A percentile compares a stretch with the other conserved stretches of the same genome.
Evolutionary conservation across 352 stramenopile genomes (phyloP).

Genomic region (Pythium grandisporangium): DNA sequence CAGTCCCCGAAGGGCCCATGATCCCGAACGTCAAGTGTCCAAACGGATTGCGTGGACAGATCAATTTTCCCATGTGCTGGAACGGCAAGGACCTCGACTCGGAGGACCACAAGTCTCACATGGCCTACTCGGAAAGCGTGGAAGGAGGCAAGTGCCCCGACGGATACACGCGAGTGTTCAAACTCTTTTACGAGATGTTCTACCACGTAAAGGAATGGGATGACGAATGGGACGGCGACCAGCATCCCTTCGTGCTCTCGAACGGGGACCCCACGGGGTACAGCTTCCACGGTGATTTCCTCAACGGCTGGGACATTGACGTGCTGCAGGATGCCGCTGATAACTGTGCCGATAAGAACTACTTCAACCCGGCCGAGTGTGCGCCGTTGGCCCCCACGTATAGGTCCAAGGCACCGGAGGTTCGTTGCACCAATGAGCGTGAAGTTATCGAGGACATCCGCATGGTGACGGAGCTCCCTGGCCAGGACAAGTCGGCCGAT

Average conservation of each 20-base stretch:
- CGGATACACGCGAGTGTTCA: conserved; percentile 42
- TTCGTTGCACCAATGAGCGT: conserved; percentile 22
- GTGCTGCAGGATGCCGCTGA: conserved; percentile 32
- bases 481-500: too few relatives aligned
- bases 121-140: conserved; percentile 30
- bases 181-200: conserved; percentile 48
- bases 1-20: conserved; percentile 27
- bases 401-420: conserved; percentile 17
- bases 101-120: conserved; percentile 34
- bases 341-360: conserved; percentile 33
- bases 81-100: conserved; percentile 35
- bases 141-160: conserved; percentile 26
- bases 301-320: conserved; percentile 35
- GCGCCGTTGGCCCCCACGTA: conserved; percentile 24
- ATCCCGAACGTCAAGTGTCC: conserved; percentile 36
- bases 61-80: conserved; percentile 53
- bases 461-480: conserved; percentile 19
- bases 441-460: conserved; percentile 21
- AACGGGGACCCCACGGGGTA: conserved; percentile 38
- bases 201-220: conserved; percentile 38
- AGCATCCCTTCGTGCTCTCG: conserved; percentile 39
- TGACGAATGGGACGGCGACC: conserved; percentile 27
- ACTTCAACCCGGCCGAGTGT: conserved; percentile 38
- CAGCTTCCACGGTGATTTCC: conserved; percentile 41
- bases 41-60: conserved; percentile 28